A percentile compares a stretch with the other conserved stretches of the same genome.
Evolutionary conservation across 306 rosid genomes (phyloP).

Genomic region (Lagenaria siceraria): DNA sequence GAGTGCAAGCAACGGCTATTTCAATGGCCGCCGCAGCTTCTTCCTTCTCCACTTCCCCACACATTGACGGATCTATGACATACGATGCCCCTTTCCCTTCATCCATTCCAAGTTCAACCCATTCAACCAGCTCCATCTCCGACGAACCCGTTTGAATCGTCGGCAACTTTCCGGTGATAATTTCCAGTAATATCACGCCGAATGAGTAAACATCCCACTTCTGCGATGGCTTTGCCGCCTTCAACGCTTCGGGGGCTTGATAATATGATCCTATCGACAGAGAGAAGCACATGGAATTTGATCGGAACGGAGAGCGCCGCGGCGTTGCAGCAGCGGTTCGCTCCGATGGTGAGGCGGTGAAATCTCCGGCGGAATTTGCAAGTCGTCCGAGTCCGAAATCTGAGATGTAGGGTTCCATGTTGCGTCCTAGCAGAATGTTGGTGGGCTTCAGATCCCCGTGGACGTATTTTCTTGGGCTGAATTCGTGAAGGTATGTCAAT

Average conservation of each 20-base stretch:
- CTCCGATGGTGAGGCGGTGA: slow-evolving; percentile 5
- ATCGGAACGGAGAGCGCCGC: slow-evolving; percentile 7
- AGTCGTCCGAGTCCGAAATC: slow-evolving; percentile 96
- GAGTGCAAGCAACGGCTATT: slow-evolving; percentile 83
- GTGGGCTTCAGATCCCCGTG: slow-evolving; percentile 88
- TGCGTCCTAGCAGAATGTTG: slow-evolving; percentile 66
- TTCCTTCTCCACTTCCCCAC: slow-evolving; percentile 38
- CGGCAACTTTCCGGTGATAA: slow-evolving; percentile 65
- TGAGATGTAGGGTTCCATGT: slow-evolving; percentile 70
- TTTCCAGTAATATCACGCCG: slow-evolving; percentile 75
- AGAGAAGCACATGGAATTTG: slow-evolving; percentile 1
- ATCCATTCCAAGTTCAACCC: slow-evolving; percentile 84
- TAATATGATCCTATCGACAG: slow-evolving; percentile 29
- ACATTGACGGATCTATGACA: slow-evolving; percentile 53
- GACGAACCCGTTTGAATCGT: slow-evolving; percentile 55
- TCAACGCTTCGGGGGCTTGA: slow-evolving; percentile 74
- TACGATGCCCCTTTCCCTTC: slow-evolving; percentile 67
- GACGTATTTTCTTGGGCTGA: slow-evolving; percentile 83
- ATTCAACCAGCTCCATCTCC: slow-evolving; percentile 77
- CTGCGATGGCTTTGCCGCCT: slow-evolving; percentile 84
- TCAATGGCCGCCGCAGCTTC: slow-evolving; percentile 65
- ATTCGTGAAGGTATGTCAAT: slow-evolving; percentile 70
- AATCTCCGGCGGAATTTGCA: slow-evolving; percentile 65
- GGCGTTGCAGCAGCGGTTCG: neutral
- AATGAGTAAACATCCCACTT: slow-evolving; percentile 94